Evolutionary conservation across 2,329 filamentous ascomycete species (phyloP).

Genomic region (Incumbomyces lentus): DNA sequence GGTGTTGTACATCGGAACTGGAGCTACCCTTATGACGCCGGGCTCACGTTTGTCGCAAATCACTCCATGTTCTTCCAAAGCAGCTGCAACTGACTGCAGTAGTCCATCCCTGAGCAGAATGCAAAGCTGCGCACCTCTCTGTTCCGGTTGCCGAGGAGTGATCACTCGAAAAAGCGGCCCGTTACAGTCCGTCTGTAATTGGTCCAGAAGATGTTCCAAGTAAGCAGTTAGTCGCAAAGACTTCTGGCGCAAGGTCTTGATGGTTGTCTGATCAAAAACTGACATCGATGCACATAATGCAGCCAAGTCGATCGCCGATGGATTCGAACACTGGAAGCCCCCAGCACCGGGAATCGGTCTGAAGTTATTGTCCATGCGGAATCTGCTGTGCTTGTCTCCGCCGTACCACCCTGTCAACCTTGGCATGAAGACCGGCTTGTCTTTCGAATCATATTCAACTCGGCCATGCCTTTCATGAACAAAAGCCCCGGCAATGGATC

Average conservation of each 20-base stretch:
- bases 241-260: constrained; percentile 58
- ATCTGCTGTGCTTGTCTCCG: constrained; percentile 61
- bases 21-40: constrained; percentile 72
- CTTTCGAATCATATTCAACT: constrained; percentile 30
- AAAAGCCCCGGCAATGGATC: constrained; percentile 68
- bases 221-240: constrained; percentile 66
- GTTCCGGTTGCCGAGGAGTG: constrained; percentile 56
- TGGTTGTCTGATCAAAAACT: constrained; percentile 61
- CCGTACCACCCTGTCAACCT: constrained; percentile 78
- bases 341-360: constrained; percentile 64
- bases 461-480: constrained; percentile 65
- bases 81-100: constrained; percentile 54
- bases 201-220: constrained; percentile 55
- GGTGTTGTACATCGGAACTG: constrained; percentile 72
- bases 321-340: constrained; percentile 76
- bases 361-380: constrained; percentile 73
- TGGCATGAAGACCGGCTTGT: constrained; percentile 42
- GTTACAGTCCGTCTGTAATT: constrained; percentile 16
- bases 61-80: constrained; percentile 57
- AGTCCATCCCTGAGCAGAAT: constrained; percentile 59
- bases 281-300: constrained; percentile 62
- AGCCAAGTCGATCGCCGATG: constrained; percentile 65
- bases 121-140: constrained; percentile 70
- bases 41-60: constrained; percentile 76
- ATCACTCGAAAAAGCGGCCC: constrained; percentile 49